Evolutionary conservation across 169 alveolate species (phyloP).

Genomic region (Cryptosporidium sp.): DNA sequence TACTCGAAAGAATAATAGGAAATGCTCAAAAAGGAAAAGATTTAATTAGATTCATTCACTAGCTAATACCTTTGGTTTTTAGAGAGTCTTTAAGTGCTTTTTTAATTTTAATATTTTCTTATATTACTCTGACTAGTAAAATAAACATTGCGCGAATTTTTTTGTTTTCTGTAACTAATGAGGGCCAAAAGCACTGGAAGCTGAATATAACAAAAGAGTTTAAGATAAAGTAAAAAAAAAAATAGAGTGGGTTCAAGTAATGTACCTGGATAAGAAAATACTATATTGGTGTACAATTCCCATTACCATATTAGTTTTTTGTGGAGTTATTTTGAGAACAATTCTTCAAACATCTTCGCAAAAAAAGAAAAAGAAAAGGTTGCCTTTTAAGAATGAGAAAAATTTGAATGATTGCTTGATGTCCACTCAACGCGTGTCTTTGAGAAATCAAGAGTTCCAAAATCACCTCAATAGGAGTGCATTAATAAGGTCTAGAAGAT

Average conservation of each 20-base stretch:
- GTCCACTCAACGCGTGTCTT: slow-evolving; percentile 28
- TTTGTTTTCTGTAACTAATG: background rate
- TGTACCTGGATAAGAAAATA: slow-evolving; percentile 24
- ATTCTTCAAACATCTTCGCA: slow-evolving; percentile 19
- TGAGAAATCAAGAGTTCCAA: slow-evolving; percentile 52
- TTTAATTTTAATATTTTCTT: no score
- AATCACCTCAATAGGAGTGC: slow-evolving; percentile 40
- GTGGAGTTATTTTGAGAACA: slow-evolving; percentile 61
- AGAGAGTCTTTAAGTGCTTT: no score
- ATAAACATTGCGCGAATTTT: background rate
- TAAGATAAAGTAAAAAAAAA: background rate
- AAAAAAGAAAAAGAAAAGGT: slow-evolving; percentile 1
- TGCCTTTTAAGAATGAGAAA: slow-evolving; percentile 8
- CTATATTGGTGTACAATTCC: slow-evolving; percentile 61
- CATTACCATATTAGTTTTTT: slow-evolving; percentile 33
- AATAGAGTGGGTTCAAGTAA: background rate
- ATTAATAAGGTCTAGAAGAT: slow-evolving; percentile 30
- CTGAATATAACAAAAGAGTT: background rate
- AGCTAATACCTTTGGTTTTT: background rate
- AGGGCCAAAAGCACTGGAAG: background rate
- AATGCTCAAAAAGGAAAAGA: background rate
- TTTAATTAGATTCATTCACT: background rate
- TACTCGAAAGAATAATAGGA: background rate
- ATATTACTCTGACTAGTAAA: no score
- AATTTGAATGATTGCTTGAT: slow-evolving; percentile 38